phyloP scores from a whole-genome alignment of 2,329 filamentous ascomycete species.

The Zasmidium cellare region DNA sequence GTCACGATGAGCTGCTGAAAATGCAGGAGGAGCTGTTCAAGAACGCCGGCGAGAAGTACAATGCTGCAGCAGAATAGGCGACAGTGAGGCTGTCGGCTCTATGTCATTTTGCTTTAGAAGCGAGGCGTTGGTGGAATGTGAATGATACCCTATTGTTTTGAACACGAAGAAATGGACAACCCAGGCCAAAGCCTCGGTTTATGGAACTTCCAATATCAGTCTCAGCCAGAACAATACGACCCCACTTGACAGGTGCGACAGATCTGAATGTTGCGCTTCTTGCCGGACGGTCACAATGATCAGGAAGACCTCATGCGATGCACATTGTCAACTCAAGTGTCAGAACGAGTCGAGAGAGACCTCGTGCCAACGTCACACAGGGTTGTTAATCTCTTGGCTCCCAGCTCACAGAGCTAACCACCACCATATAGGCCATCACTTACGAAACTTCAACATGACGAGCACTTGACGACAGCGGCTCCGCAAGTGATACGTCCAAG shows the following conservation, averaged over 20 bases:
- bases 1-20: conserved; percentile 82
- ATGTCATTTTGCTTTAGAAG: not conserved
- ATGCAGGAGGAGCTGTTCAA: conserved; percentile 92
- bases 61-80: conserved; percentile 31
- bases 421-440: too few relatives aligned
- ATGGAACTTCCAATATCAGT: too few relatives aligned
- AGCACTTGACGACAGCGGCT: too few relatives aligned
- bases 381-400: too few relatives aligned
- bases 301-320: not conserved
- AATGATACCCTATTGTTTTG: conserved; percentile 4
- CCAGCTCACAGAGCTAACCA: too few relatives aligned
- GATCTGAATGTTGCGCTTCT: not conserved
- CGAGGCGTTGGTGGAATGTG: conserved; percentile 1
- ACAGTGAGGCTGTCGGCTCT: not conserved
- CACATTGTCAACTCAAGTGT: not conserved
- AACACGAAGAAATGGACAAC: not conserved
- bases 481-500: too few relatives aligned
- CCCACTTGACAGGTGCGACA: not conserved
- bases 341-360: not conserved
- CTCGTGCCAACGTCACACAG: conserved; percentile 1
- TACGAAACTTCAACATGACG: too few relatives aligned
- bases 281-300: not conserved
- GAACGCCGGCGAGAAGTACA: conserved; percentile 72
- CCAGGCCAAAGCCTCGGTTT: too few relatives aligned
- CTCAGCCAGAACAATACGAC: too few relatives aligned